Percentiles rank a stretch among this genome's conserved stretches.
Conservation (phyloP, 1,139 yeast species). For the Geotrichum phurueaensis region DNA sequence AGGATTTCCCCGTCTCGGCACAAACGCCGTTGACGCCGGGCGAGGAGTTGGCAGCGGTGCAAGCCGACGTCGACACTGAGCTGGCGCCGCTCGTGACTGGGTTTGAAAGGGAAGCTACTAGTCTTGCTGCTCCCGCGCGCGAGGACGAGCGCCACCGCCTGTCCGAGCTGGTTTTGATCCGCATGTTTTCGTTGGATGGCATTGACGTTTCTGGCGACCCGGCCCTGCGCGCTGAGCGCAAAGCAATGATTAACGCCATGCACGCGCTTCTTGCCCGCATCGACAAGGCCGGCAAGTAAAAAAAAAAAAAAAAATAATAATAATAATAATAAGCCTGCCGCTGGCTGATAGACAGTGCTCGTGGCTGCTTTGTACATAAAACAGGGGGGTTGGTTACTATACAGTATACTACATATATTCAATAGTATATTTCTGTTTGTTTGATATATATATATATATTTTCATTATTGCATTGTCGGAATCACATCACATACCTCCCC, state of each 20-base stretch:
- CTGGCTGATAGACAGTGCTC: too few species aligned
- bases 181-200: slow-evolving; percentile 37
- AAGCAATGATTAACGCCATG: slow-evolving; percentile 36
- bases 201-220: slow-evolving; percentile 36
- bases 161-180: slow-evolving; percentile 37
- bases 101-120: slow-evolving; percentile 31
- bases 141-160: slow-evolving; percentile 36
- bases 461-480: too few species aligned
- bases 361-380: too few species aligned
- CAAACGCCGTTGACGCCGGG: slow-evolving; percentile 26
- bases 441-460: too few species aligned
- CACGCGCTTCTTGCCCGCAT: slow-evolving; percentile 34
- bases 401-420: too few species aligned
- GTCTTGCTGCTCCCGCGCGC: slow-evolving; percentile 22
- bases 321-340: background rate
- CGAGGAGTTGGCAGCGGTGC: slow-evolving; percentile 31
- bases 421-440: too few species aligned
- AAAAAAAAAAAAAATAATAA: background rate
- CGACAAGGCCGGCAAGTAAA: slow-evolving; percentile 25
- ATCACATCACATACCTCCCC: too few species aligned
- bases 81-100: slow-evolving; percentile 31
- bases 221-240: slow-evolving; percentile 35
- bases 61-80: slow-evolving; percentile 27
- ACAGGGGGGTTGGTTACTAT: too few species aligned
- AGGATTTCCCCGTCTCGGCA: slow-evolving; percentile 16